Conservation (phyloP, 192 early-diverging fungal genomes). For the Diversispora epigaea region DNA sequence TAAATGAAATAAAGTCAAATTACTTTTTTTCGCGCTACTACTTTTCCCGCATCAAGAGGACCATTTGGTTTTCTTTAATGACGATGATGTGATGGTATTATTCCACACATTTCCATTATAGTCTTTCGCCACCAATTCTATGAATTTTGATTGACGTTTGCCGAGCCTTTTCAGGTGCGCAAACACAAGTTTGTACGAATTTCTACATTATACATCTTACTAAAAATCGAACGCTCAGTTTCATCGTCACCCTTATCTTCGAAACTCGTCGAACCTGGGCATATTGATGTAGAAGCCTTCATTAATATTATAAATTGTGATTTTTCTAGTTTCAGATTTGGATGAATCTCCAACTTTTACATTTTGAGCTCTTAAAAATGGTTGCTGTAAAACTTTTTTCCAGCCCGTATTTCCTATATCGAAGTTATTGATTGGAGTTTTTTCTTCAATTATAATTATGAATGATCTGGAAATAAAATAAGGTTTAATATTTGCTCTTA, state of each 20-base stretch:
- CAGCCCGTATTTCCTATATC: conserved; percentile 19
- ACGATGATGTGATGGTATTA: conserved; percentile 34
- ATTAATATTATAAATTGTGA: conserved; percentile 22
- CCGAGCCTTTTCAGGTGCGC: not conserved
- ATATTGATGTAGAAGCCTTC: conserved; percentile 30
- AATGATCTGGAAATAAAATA: too few species aligned
- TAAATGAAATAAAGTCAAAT: not conserved
- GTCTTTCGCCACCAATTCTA: conserved; percentile 14
- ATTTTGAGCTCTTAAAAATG: conserved; percentile 22
- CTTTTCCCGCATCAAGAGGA: conserved; percentile 14
- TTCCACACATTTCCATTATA: conserved; percentile 30
- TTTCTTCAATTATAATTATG: too few species aligned
- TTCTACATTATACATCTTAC: not conserved
- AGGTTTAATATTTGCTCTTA: too few species aligned
- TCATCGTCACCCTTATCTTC: conserved; percentile 27
- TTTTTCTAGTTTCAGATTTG: not conserved
- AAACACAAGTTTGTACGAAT: not conserved
- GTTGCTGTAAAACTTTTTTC: too few species aligned
- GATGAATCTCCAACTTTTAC: conserved; percentile 13
- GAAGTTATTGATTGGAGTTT: too few species aligned
- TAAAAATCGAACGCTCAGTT: conserved; percentile 4
- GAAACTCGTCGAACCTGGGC: conserved; percentile 25
- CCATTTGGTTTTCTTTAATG: conserved; percentile 19
- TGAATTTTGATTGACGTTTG: conserved; percentile 25
- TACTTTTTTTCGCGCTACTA: not conserved